A percentile compares a stretch with the other conserved stretches of the same genome.
These are phyloP conservation scores for Petunia secreta DNA, from an alignment of 257 asterid genomes.

Conservation along the genomic window DNA sequence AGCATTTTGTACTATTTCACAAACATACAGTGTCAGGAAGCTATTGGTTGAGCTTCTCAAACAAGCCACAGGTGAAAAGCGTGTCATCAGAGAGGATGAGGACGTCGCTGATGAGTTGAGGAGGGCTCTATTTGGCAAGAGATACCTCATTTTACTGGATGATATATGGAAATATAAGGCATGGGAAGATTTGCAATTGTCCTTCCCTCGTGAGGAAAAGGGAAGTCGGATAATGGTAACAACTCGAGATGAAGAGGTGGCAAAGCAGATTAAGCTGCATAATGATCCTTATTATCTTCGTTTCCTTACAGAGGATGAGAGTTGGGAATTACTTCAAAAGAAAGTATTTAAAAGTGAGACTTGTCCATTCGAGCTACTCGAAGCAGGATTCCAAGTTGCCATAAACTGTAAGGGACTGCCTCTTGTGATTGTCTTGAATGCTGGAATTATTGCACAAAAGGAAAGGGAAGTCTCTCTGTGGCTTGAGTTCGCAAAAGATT, in stretches of 20 bases:
- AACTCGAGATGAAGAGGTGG: background rate
- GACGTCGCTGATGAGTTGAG: background rate
- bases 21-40: background rate
- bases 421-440: slow-evolving; percentile 21
- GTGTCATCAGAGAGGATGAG: background rate
- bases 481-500: background rate
- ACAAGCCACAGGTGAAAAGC: background rate
- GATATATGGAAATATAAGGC: slow-evolving; percentile 21
- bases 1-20: slow-evolving; percentile 15
- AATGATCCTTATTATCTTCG: background rate
- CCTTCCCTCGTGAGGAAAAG: background rate
- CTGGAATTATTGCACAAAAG: background rate
- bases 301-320: background rate
- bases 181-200: background rate
- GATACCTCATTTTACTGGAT: slow-evolving; percentile 20
- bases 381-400: slow-evolving; percentile 1
- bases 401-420: slow-evolving; percentile 22
- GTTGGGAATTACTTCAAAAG: slow-evolving; percentile 25
- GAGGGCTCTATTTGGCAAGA: background rate
- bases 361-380: background rate
- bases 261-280: background rate
- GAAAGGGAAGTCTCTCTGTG: background rate
- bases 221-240: slow-evolving; percentile 29
- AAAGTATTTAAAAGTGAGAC: background rate
- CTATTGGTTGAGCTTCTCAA: background rate